A percentile compares a stretch with the other conserved stretches of the same genome.
Evolutionary conservation across 257 asterid genomes (phyloP).

Genomic region (Galeopsis tetrahit): DNA sequence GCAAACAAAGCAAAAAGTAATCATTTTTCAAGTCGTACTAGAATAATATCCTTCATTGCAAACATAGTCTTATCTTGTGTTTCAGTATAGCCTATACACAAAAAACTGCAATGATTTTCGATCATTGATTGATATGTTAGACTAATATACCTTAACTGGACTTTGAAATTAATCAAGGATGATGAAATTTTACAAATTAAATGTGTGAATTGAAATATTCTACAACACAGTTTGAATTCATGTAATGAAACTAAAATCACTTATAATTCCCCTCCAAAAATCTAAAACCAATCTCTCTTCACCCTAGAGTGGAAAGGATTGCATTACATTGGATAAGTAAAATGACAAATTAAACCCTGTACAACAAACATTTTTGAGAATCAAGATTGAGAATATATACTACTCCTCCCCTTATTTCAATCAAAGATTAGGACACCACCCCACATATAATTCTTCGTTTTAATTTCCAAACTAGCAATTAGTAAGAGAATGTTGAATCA

Average conservation of each 20-base stretch:
- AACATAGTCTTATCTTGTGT: no score
- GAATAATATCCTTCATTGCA: no score
- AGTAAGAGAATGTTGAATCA: slow-evolving; percentile 49
- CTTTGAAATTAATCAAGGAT: no score
- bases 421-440: slow-evolving; percentile 26
- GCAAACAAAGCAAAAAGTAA: slow-evolving; percentile 1
- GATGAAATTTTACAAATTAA: no score
- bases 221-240: slow-evolving; percentile 1
- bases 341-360: slow-evolving; percentile 26
- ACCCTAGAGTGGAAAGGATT: slow-evolving; percentile 37
- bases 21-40: not conserved
- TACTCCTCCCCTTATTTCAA: slow-evolving; percentile 8
- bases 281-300: not conserved
- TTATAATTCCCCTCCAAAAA: slow-evolving; percentile 29
- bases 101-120: no score
- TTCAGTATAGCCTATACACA: no score
- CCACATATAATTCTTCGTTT: not conserved
- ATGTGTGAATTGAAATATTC: no score
- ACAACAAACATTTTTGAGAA: slow-evolving; percentile 29
- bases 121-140: no score
- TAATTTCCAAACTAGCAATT: slow-evolving; percentile 33
- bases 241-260: slow-evolving; percentile 38
- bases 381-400: slow-evolving; percentile 11
- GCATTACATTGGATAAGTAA: slow-evolving; percentile 16
- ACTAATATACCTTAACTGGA: no score